Conservation (phyloP, 2,329 filamentous ascomycete species). For the Hypoxylon sp. region DNA sequence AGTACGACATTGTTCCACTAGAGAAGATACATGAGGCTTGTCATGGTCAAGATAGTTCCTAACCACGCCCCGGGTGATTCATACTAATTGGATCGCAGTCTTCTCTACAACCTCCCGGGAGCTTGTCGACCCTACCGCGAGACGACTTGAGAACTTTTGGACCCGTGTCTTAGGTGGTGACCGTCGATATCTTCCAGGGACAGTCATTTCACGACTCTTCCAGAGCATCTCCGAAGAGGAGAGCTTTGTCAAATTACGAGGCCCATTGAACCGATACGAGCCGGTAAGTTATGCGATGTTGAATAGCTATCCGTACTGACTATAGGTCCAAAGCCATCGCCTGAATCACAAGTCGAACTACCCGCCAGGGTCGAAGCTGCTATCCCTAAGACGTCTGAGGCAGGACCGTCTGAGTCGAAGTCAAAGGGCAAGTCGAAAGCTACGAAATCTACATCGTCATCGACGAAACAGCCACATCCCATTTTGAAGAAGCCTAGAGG, state of each 20-base stretch:
- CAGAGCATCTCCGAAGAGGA: conserved; percentile 68
- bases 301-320: conserved; percentile 33
- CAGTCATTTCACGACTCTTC: conserved; percentile 66
- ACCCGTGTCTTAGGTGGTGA: conserved; percentile 74
- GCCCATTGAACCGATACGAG: conserved; percentile 66
- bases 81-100: conserved; percentile 56
- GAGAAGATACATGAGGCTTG: conserved; percentile 68
- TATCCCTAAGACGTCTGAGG: conserved; percentile 24
- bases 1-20: conserved; percentile 61
- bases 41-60: conserved; percentile 59
- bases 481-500: conserved; percentile 71
- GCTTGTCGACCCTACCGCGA: conserved; percentile 71
- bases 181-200: conserved; percentile 63
- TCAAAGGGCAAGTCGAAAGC: conserved; percentile 40
- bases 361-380: conserved; percentile 26
- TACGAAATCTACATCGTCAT: conserved; percentile 53
- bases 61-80: conserved; percentile 24
- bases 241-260: conserved; percentile 66
- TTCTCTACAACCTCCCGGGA: conserved; percentile 71
- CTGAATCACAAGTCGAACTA: conserved; percentile 37
- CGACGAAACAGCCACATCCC: conserved; percentile 63
- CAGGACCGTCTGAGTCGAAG: conserved; percentile 38
- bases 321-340: conserved; percentile 41
- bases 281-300: conserved; percentile 55
- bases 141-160: conserved; percentile 73